Evolutionary conservation across 2,329 filamentous ascomycete species (phyloP), one percentile per base, ranked within the genome.

Genomic region (Dryadomyces sulphureus): DNA sequence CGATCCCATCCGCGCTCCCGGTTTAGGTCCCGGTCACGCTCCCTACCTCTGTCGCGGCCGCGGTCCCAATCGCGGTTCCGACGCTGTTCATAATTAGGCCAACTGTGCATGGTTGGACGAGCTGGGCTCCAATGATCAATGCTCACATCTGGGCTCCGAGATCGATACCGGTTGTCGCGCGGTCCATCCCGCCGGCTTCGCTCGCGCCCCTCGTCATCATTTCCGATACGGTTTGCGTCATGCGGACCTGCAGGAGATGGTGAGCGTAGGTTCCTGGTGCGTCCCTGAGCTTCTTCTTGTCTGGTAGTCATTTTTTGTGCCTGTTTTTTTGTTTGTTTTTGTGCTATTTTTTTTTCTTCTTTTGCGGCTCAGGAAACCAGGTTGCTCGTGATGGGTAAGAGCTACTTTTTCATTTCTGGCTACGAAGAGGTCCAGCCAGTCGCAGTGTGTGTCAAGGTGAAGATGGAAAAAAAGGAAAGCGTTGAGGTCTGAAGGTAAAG

Each of bases 231-330:
- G 68, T 78, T 80, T 60, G 79, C 77, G 65, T 78, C 79, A 65
- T 76, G 73, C 62, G 84, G 80, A 73, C 83, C 84, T 88, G 81
- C 79, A 81, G 83, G 83, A 79, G 82, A 87, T 84, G 84, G 85
- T 89, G 84, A 90, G 84, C 84, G 74, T 68, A 74, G 75, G 70
- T 75, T 73, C 73, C 70, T 76, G 66, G 68, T 73, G 66, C 73
- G 74, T 55, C 30, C 21, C 34, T 46, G 17, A 42, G 40, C 40
- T 22, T 42, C 40, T 41, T 42, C 9, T 27, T 7, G 27, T 12
- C 27, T 24, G 39, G 7, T 27, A 24, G 19, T 39, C 11, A 24
- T 39, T 20, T 20, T 40, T 17, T 38, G 7, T 20, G 21, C 8
- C 16, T 41, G 21, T 25, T 16, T 27, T 45, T 22, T 3, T 20